Evolutionary conservation across 495 filamentous ascomycete genomes (phyloP).

Genomic region (Clohesyomyces aquaticus): DNA sequence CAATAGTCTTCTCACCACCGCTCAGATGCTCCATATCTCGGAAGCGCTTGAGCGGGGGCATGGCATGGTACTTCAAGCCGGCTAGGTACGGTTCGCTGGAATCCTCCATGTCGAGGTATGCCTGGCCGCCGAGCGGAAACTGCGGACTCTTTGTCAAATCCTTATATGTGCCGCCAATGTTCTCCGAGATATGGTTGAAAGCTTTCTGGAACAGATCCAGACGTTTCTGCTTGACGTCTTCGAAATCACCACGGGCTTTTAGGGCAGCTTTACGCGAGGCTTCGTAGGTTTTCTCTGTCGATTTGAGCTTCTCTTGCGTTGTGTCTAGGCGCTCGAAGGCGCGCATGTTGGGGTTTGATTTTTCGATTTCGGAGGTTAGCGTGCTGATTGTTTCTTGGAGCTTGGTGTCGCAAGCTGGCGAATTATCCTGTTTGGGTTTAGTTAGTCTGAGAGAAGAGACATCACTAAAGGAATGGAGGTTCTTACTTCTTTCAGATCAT

Average conservation of each 20-base stretch:
- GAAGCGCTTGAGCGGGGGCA: conserved; percentile 98
- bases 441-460: not conserved
- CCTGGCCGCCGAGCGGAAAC: conserved; percentile 89
- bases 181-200: conserved; percentile 91
- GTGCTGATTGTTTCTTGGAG: conserved; percentile 75
- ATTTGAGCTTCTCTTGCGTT: conserved; percentile 79
- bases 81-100: conserved; percentile 87
- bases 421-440: conserved; percentile 38
- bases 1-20: conserved; percentile 98
- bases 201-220: conserved; percentile 93
- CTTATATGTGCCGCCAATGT: conserved; percentile 91
- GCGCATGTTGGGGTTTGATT: conserved; percentile 93
- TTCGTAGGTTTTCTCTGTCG: conserved; percentile 87
- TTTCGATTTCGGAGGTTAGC: conserved; percentile 79
- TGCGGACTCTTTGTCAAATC: conserved; percentile 85
- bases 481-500: conserved; percentile 59
- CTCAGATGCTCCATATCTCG: conserved; percentile 98
- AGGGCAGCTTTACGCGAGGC: conserved; percentile 73
- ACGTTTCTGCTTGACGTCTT: conserved; percentile 76
- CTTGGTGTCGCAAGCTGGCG: conserved; percentile 60
- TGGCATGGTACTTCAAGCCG: conserved; percentile 97
- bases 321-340: conserved; percentile 89
- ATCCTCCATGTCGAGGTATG: conserved; percentile 91
- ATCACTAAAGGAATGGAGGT: not conserved
- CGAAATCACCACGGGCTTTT: conserved; percentile 79